Evolutionary conservation across 169 alveolate genomes (phyloP).

Genomic region (Plasmodium cynomolgi): DNA sequence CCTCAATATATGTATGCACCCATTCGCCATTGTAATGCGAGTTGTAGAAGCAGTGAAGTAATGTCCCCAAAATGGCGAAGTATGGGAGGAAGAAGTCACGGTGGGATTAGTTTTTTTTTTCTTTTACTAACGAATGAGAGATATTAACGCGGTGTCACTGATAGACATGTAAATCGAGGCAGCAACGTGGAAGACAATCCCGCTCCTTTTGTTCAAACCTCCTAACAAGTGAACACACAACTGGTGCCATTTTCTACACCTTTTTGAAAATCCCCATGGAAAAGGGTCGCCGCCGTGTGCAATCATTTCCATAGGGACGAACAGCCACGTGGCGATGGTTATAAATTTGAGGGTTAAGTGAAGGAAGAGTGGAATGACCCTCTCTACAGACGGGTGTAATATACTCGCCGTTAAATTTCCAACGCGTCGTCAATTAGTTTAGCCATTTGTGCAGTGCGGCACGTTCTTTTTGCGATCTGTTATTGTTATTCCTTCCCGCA

Average conservation of each 20-base stretch:
- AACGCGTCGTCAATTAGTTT: not conserved
- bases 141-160: not conserved
- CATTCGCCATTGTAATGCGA: not conserved
- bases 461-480: not conserved
- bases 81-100: no score
- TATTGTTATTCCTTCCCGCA: not conserved
- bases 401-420: not conserved
- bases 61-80: not conserved
- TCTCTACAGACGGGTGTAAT: not conserved
- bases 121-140: not conserved
- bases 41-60: not conserved
- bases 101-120: no score
- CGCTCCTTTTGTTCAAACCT: not conserved
- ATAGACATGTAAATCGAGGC: not conserved
- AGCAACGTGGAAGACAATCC: not conserved
- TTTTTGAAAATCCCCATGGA: not conserved
- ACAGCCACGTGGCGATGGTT: not conserved
- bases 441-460: not conserved
- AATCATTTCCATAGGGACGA: not conserved
- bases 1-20: not conserved
- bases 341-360: no score
- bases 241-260: not conserved
- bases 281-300: no score
- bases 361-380: not conserved
- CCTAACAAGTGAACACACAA: not conserved